Evolutionary conservation across 306 rosid species (phyloP).

Genomic region (Cucurbita pepo): DNA sequence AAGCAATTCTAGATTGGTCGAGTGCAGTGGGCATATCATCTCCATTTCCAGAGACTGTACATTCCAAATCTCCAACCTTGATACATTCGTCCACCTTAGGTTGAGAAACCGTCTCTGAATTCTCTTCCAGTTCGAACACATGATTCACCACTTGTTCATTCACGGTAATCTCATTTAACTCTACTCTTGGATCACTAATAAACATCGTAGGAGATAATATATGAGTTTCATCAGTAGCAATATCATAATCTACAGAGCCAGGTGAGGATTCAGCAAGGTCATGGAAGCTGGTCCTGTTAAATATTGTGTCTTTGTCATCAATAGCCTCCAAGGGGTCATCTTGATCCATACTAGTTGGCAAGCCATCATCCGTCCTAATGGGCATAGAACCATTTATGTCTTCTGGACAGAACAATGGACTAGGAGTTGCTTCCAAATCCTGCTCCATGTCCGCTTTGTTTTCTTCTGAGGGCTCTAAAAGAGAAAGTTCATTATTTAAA

Average conservation of each 20-base stretch:
- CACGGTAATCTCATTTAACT: background rate
- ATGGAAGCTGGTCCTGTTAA: background rate
- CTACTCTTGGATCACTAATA: background rate
- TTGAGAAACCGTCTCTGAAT: background rate
- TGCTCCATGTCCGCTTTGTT: slow-evolving; percentile 4
- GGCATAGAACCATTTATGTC: background rate
- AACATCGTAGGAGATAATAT: background rate
- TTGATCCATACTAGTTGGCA: slow-evolving; percentile 3
- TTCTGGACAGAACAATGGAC: background rate
- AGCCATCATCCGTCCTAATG: slow-evolving; percentile 8
- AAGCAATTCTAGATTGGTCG: background rate
- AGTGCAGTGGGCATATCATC: background rate
- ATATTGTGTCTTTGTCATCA: background rate
- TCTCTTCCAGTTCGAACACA: background rate
- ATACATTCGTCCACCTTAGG: background rate
- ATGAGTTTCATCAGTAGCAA: background rate
- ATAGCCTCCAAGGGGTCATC: slow-evolving; percentile 9
- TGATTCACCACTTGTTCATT: background rate
- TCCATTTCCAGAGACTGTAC: background rate
- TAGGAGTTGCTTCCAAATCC: slow-evolving; percentile 5
- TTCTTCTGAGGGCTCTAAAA: slow-evolving; percentile 1
- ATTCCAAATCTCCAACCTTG: background rate
- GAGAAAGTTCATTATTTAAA: background rate
- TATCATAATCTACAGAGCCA: background rate
- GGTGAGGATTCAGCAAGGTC: background rate